phyloP scores from a whole-genome alignment of 202 grass and related monocot species.

The Thinopyrum obtusiflorum region DNA sequence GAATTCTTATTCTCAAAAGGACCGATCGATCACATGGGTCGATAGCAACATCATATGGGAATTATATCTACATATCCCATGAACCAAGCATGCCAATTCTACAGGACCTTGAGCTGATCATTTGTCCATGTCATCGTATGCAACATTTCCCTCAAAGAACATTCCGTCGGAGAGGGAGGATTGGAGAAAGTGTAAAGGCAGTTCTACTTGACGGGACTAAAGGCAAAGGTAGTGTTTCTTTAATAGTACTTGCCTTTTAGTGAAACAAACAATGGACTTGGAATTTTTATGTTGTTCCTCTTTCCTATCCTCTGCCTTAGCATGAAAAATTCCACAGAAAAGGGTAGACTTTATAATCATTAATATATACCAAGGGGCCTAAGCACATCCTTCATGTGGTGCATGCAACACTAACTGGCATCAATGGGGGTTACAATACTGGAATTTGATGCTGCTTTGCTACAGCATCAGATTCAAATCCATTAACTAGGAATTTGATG shows the following conservation, averaged over 20 bases:
- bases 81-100: slow-evolving; percentile 20
- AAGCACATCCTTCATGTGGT: slow-evolving; percentile 38
- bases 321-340: slow-evolving; percentile 41
- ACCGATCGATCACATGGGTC: slow-evolving; percentile 35
- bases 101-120: slow-evolving; percentile 14
- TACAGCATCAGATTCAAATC: slow-evolving; percentile 54
- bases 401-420: slow-evolving; percentile 47
- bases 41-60: slow-evolving; percentile 26
- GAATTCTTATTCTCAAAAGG: slow-evolving; percentile 33
- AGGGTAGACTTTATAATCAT: slow-evolving; percentile 11
- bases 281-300: not conserved
- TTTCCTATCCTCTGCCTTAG: slow-evolving; percentile 35
- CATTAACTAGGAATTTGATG: slow-evolving; percentile 34
- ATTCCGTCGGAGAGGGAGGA: slow-evolving; percentile 22
- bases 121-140: slow-evolving; percentile 26
- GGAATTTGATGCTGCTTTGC: slow-evolving; percentile 50
- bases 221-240: slow-evolving; percentile 29
- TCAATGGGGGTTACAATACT: slow-evolving; percentile 34
- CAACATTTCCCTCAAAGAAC: slow-evolving; percentile 27
- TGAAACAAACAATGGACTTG: slow-evolving; percentile 9
- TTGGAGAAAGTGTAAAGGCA: slow-evolving; percentile 25
- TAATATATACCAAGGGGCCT: slow-evolving; percentile 11
- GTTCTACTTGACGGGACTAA: slow-evolving; percentile 37
- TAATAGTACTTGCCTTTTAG: slow-evolving; percentile 20
- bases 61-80: slow-evolving; percentile 20